phyloP scores from a whole-genome alignment of 495 filamentous ascomycete species.

The Glutinoglossum americanum region DNA sequence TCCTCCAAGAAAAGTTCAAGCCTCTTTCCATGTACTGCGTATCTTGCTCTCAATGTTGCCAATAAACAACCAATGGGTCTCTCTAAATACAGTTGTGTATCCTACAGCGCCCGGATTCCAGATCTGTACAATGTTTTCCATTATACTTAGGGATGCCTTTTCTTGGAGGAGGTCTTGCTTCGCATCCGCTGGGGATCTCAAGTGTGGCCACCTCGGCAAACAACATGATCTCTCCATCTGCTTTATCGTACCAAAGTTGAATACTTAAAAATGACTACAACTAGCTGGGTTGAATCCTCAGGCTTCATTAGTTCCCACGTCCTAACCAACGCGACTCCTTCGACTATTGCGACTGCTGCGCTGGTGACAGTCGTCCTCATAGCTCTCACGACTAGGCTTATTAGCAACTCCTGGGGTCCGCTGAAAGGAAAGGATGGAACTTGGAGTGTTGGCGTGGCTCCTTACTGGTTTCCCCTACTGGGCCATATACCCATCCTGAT shows the following conservation, averaged over 20 bases:
- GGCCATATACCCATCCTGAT: constrained; percentile 30
- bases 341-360: neutral
- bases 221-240: neutral
- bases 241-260: neutral
- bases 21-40: no score
- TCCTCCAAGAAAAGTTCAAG: no score
- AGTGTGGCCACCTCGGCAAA: neutral
- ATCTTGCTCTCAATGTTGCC: no score
- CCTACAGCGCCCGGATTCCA: no score
- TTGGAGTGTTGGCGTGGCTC: constrained; percentile 20
- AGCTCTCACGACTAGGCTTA: constrained; percentile 9
- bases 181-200: no score
- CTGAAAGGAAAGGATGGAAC: constrained; percentile 3
- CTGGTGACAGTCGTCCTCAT: constrained; percentile 5
- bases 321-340: neutral
- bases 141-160: no score
- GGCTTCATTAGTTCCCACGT: neutral
- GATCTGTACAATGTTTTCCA: no score
- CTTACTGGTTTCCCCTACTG: constrained; percentile 38
- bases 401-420: neutral
- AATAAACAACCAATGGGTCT: no score
- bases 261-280: neutral
- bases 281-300: neutral
- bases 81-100: no score
- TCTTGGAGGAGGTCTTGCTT: no score